phyloP scores from a whole-genome alignment of 176 grass and related monocot species.

The Cenchrus fungigraminus region DNA sequence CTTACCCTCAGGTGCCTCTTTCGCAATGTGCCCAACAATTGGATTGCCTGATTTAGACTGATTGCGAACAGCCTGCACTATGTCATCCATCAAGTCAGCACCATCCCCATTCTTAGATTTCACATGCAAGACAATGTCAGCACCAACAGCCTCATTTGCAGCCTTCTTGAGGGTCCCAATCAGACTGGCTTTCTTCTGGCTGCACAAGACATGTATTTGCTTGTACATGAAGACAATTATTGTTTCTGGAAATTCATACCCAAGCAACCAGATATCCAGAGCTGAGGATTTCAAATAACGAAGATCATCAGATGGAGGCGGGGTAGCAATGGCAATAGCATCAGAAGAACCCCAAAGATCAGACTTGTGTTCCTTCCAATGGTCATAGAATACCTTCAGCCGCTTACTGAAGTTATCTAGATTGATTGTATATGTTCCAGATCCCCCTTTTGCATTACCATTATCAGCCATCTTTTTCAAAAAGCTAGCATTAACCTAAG shows the following conservation, averaged over 20 bases:
- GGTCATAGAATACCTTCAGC: conserved; percentile 70
- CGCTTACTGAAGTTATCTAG: conserved; percentile 69
- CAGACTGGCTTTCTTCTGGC: conserved; percentile 78
- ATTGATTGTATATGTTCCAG: conserved; percentile 62
- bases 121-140: conserved; percentile 78
- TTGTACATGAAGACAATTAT: conserved; percentile 81
- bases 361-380: conserved; percentile 63
- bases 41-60: conserved; percentile 64
- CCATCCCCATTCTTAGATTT: conserved; percentile 82
- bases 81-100: conserved; percentile 70
- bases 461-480: conserved; percentile 57
- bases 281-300: conserved; percentile 83
- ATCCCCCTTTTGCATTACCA: conserved; percentile 36
- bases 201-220: conserved; percentile 83
- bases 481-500: conserved; percentile 36
- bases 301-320: conserved; percentile 82
- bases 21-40: conserved; percentile 71
- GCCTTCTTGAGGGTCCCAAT: conserved; percentile 69
- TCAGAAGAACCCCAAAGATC: conserved; percentile 73
- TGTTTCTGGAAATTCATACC: conserved; percentile 95
- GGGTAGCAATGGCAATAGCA: conserved; percentile 76
- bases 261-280: conserved; percentile 80
- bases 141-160: conserved; percentile 72
- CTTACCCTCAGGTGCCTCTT: conserved; percentile 86
- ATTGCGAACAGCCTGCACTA: conserved; percentile 52